phyloP scores from a whole-genome alignment of 306 rosid species.

The Nissolia schottii region DNA sequence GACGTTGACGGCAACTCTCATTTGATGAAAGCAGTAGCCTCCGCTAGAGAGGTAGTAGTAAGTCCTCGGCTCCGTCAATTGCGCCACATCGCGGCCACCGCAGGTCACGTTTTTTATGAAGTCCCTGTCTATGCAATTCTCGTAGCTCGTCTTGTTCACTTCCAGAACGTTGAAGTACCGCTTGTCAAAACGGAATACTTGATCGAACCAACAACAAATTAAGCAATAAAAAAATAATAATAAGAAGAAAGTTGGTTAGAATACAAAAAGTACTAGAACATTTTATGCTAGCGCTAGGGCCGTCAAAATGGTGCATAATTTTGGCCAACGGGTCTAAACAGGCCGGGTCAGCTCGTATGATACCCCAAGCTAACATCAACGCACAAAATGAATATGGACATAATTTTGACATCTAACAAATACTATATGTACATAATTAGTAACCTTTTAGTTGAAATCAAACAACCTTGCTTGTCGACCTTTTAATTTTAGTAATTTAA shows the following conservation, averaged over 20 bases:
- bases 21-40: conserved; percentile 69
- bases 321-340: too few species aligned
- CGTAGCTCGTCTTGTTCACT: conserved; percentile 65
- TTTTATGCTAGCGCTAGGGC: too few species aligned
- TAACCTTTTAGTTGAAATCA: too few species aligned
- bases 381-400: too few species aligned
- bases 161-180: conserved; percentile 59
- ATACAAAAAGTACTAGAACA: neutral
- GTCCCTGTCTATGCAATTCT: conserved; percentile 45
- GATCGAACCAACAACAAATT: neutral
- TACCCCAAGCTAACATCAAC: too few species aligned
- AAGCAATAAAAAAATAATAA: too few species aligned
- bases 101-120: conserved; percentile 58
- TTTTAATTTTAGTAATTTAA: too few species aligned
- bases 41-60: conserved; percentile 59
- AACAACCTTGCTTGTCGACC: too few species aligned
- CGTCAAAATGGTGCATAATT: too few species aligned
- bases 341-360: too few species aligned
- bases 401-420: too few species aligned
- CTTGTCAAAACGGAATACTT: conserved; percentile 64
- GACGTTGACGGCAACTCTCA: conserved; percentile 47
- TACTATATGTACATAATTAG: too few species aligned
- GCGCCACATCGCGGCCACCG: conserved; percentile 73
- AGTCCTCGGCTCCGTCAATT: conserved; percentile 40
- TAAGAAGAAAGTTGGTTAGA: neutral